Evolutionary conservation across 1,284 basidiomycete genomes (phyloP), one percentile per base, ranked within the genome.

Genomic region (Cystobasidium slooffiae): DNA sequence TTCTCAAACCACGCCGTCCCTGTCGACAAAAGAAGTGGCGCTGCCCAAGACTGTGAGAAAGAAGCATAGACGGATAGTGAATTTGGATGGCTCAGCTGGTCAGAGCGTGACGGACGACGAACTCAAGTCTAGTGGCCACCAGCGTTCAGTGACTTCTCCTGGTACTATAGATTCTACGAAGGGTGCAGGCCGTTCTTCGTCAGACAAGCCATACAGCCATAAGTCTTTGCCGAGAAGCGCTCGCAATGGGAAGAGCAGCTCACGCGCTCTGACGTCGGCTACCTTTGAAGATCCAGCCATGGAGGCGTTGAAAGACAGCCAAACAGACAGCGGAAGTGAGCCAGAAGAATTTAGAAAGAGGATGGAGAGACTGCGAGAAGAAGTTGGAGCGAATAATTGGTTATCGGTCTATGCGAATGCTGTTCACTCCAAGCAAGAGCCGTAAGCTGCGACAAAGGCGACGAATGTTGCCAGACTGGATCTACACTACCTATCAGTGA

Each of bases 331-430:
- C 78, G 46, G 82, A 74, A 66, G 84, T 81, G 55, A 85, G 69
- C 89, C 86, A 16, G 91, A 91, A 73, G 86, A 88, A 56, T 91
- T 91, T 80, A 85, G 92, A 58, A 87, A 87, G 75, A 86, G 86
- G 78, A 91, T 94, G 76, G 92, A 94, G 84, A 89, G 88, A 7
- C 80, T 94, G 79, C 88, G 90, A 81, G 86, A 88, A 75, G 92
- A 94, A 79, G 92, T 94, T 85, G 92, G 92, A 1, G 92, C 59
- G 6, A 51, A 46, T 12, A 72, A 72, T n/a, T 72, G 69, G 69
- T 61, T 72, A 14, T 46, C 52, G 20, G 69, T 72, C 18, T 72
- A 72, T 64, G 69, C 69, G 2, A 72, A 59, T 31, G 20, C 43
- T 8, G 44, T 63, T 16, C 61, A 63, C 9, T 6, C 43, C 6